Evolutionary conservation across 1,139 yeast genomes (phyloP).

Genomic region (Pichia inconspicua): DNA sequence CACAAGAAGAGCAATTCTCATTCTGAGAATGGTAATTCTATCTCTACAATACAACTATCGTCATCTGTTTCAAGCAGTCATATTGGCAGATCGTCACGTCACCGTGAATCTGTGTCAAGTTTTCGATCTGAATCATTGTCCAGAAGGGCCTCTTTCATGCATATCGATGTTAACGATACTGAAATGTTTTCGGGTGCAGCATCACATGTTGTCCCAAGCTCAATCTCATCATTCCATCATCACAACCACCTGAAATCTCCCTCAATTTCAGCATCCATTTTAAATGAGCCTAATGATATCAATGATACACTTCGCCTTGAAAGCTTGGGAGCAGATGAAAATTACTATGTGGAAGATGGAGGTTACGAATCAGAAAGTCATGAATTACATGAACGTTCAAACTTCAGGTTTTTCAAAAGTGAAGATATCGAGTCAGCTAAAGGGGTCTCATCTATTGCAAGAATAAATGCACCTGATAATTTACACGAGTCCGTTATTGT

Average conservation of each 20-base stretch:
- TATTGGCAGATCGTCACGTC: constrained; percentile 15
- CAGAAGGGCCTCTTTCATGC: constrained; percentile 26
- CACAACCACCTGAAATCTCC: constrained; percentile 20
- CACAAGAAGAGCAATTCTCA: neutral
- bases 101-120: constrained; percentile 37
- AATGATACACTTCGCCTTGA: constrained; percentile 4
- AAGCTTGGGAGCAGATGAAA: neutral
- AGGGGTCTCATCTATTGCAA: constrained; percentile 74
- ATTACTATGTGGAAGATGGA: constrained; percentile 6
- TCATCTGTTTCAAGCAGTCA: neutral
- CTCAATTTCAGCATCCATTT: constrained; percentile 14
- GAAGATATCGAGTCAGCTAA: constrained; percentile 82
- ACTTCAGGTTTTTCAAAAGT: constrained; percentile 72
- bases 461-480: constrained; percentile 29
- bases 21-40: neutral
- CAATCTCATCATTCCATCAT: constrained; percentile 83
- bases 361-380: constrained; percentile 18
- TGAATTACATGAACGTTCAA: constrained; percentile 31
- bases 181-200: constrained; percentile 91
- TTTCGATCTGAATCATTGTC: constrained; percentile 4
- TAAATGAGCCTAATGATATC: neutral
- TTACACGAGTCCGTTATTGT: constrained; percentile 38
- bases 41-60: neutral
- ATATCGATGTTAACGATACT: constrained; percentile 40
- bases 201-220: constrained; percentile 81